Evolutionary conservation across 352 stramenopile species (phyloP).

Genomic region (Globisporangium lucens): DNA sequence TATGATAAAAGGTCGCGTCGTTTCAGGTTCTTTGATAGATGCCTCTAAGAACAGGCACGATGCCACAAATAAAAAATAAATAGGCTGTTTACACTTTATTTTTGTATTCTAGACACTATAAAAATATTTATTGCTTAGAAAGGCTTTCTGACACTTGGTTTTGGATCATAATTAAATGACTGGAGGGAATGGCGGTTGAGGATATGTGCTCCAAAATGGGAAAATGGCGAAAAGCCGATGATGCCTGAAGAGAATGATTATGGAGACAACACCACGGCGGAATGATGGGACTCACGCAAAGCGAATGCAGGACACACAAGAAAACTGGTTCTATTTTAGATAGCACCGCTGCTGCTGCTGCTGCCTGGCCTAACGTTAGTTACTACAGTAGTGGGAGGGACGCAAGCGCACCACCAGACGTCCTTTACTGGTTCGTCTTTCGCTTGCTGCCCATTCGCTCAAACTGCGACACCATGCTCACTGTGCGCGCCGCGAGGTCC

Average conservation of each 20-base stretch:
- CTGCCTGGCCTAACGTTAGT: constrained; percentile 17
- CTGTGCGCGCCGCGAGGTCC: constrained; percentile 93
- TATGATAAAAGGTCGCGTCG: neutral
- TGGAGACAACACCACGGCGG: neutral
- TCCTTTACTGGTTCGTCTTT: constrained; percentile 66
- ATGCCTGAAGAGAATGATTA: too few species aligned
- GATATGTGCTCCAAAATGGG: too few species aligned
- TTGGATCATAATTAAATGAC: too few species aligned
- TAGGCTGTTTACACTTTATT: neutral
- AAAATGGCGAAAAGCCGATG: too few species aligned
- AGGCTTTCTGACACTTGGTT: too few species aligned
- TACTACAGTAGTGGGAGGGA: constrained; percentile 8
- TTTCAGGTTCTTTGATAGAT: neutral
- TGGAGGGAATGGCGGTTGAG: too few species aligned
- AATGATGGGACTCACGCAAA: neutral
- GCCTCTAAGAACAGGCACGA: neutral
- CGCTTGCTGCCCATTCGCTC: constrained; percentile 82
- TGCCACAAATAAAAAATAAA: neutral
- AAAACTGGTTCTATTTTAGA: constrained; percentile 22
- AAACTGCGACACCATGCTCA: constrained; percentile 83
- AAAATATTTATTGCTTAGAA: neutral
- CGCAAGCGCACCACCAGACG: neutral
- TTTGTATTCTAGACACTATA: neutral
- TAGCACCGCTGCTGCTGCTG: constrained; percentile 16
- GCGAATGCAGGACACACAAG: constrained; percentile 10